Evolutionary conservation across 345 rosid genomes (phyloP), one percentile per base, ranked within the genome.

Genomic region (Citrus reticulata): DNA sequence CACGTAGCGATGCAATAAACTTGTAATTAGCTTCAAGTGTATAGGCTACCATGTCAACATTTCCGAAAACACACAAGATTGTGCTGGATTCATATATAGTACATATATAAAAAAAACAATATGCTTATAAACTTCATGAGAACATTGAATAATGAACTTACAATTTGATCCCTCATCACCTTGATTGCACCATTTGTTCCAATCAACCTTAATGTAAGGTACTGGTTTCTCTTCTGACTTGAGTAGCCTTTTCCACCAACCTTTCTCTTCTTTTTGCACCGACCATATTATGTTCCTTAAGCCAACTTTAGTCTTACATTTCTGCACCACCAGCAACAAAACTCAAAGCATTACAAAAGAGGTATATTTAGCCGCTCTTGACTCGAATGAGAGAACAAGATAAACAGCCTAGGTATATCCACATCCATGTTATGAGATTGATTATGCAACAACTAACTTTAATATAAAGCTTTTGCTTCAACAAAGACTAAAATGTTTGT

Each of bases 201-300:
- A 27, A 27, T 27, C 27, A 27, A 27, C 27, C 27, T 27, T 27
- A 27, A 27, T 27, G 27, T 27, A 27, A 27, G 27, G 27, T 27
- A 0, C 1, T 27, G 27, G 27, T 27, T 27, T 27, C 27, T 27
- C 27, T 27, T 27, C 27, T 27, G 27, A 27, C 1, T 27, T 27
- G 27, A 27, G 27, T 27, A 27, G 27, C 27, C 27, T 27, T 27
- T 27, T 27, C 27, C 27, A 27, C 27, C 27, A 27, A 27, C 27
- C 27, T 27, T 27, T 27, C 27, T 27, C 27, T 27, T 27, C 1
- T 27, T 27, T 96, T 86, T 86, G 91, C 81, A 94, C 60, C 0
- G 94, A 89, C 84, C 97, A 91, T 69, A 91, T 79, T 66, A 94
- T 96, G 84, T 94, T 96, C 89, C 99, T 93, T 55, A 90, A 83